phyloP scores from a whole-genome alignment of 208 protist species.

The Trypanosoma conorhini region DNA sequence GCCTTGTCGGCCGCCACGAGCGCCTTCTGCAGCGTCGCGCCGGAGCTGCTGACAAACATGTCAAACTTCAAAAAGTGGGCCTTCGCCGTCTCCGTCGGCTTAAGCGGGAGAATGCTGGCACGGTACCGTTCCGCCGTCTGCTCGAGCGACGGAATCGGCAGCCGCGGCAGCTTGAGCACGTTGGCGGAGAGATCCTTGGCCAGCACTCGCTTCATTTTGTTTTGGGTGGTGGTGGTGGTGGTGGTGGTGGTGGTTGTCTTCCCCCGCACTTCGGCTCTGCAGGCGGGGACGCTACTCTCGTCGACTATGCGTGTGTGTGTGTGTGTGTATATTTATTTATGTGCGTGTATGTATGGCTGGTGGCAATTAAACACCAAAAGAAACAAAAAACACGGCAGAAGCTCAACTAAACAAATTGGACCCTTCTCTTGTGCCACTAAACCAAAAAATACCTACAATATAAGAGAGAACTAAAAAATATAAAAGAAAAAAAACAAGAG shows the following conservation, averaged over 20 bases:
- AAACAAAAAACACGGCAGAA: no score
- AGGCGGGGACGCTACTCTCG: neutral
- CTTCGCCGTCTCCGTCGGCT: slow-evolving; percentile 48
- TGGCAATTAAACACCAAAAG: no score
- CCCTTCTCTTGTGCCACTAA: no score
- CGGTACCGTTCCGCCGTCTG: slow-evolving; percentile 66
- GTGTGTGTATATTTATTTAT: slow-evolving; percentile 5
- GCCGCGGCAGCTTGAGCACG: slow-evolving; percentile 70
- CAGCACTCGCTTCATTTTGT: slow-evolving; percentile 63
- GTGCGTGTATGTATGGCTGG: neutral
- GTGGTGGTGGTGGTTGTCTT: neutral
- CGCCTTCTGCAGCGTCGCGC: slow-evolving; percentile 52
- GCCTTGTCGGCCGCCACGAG: slow-evolving; percentile 64
- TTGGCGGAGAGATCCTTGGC: slow-evolving; percentile 63
- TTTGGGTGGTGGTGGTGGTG: neutral
- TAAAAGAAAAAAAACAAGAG: no score
- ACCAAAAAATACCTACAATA: no score
- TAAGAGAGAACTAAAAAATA: no score
- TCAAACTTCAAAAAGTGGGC: slow-evolving; percentile 69
- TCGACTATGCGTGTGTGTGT: neutral
- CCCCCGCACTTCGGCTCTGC: neutral
- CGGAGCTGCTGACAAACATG: slow-evolving; percentile 58
- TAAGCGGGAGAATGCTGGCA: slow-evolving; percentile 52
- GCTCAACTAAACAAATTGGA: no score
- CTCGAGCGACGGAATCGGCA: slow-evolving; percentile 70